Evolutionary conservation across 179 eudicot genomes (phyloP), one percentile per base, ranked within the genome.

Genomic region (Beta corolliflora): DNA sequence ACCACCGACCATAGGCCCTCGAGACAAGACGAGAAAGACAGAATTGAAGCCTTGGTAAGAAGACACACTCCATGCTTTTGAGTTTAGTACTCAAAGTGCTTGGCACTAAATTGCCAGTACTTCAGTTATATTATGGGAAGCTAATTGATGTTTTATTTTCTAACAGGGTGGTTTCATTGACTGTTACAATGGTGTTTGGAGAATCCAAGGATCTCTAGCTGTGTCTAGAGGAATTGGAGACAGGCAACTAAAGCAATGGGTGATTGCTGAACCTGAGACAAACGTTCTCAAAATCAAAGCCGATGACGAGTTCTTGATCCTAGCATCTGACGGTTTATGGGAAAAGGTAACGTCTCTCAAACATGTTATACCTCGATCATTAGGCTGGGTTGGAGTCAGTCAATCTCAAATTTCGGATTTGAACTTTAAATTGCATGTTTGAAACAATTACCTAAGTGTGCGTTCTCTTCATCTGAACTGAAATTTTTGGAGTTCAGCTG

Each of bases 301-400:
- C 11, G 88, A 91, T 46, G 83, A 77, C 1, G 97, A 96, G 85
- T 94, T 96, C 87, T 81, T 96, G 76, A 89, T 96, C 83, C 92
- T 96, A 58, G 97, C 99, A 82, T 96, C 99, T 21, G 98, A 94
- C 65, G 99, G 99, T 16, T 75, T 96, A 85, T 96, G 99, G 99
- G 97, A 94, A 71, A 85, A 85, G 87, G 68, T 64, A 64, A 25
- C 3, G 12, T 9, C 11, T 61, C 66, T 59, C 1, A 9, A 61
- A n/a, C 29, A 68, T 81, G 48, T 5, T 52, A 13, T 48, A 48
- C 52, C 9, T 48, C 9, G 52, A 48, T 9, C 52, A 9, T 9
- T 48, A 9, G 52, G 52, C 9, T 48, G 6, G 52, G 52, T 48
- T 48, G 50, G 8, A 7, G 50, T 46, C 50, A 7, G 5, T 46